Conservation (phyloP, 2,329 filamentous ascomycete species). For the Sporothrix pseudoabietina region DNA sequence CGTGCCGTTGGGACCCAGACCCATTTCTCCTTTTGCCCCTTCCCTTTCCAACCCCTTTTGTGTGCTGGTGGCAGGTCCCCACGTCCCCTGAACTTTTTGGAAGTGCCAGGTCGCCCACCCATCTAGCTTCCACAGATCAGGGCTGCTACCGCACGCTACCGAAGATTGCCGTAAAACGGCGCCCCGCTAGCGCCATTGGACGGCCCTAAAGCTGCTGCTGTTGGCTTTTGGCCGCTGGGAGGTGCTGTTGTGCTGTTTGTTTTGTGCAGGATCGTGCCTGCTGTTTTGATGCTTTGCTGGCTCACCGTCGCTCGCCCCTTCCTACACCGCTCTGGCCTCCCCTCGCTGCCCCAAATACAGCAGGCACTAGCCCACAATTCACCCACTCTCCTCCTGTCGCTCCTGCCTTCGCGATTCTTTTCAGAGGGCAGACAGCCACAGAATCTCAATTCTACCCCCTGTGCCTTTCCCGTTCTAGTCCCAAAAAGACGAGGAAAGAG, state of each 20-base stretch:
- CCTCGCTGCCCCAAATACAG: neutral
- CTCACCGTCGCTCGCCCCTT: neutral
- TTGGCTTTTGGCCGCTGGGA: neutral
- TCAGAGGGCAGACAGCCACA: neutral
- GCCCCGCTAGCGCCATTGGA: conserved; percentile 25
- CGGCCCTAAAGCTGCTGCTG: conserved; percentile 25
- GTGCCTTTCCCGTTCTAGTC: conserved; percentile 25
- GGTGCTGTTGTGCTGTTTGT: neutral
- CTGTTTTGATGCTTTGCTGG: neutral
- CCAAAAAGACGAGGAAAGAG: conserved; percentile 20
- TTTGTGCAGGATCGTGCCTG: neutral
- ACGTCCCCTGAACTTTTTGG: conserved; percentile 18
- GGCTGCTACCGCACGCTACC: conserved; percentile 26
- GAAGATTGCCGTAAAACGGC: conserved; percentile 27
- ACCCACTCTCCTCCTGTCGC: neutral
- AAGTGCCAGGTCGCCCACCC: neutral
- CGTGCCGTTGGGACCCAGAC: neutral
- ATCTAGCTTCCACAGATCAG: conserved; percentile 21
- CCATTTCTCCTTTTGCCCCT: neutral
- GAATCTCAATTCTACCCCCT: conserved; percentile 15
- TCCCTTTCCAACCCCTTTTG: conserved; percentile 8
- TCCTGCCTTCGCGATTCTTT: neutral
- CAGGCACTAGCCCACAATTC: conserved; percentile 20
- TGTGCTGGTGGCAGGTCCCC: conserved; percentile 16
- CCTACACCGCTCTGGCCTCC: neutral